Conservation (phyloP, 257 asterid genomes). For the Mitragyna speciosa region DNA sequence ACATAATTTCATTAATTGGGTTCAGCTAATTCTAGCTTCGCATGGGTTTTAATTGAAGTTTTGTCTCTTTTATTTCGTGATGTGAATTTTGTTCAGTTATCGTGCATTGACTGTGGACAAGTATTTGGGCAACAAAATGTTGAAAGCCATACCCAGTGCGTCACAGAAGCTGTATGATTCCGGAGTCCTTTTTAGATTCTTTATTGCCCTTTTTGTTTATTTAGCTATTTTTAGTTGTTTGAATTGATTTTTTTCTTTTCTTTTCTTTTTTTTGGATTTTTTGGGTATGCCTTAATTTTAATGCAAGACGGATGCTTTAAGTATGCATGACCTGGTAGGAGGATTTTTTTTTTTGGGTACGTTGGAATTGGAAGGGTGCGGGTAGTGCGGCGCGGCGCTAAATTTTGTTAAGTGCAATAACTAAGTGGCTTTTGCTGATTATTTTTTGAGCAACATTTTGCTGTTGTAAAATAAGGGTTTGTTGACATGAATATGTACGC, state of each 20-base stretch:
- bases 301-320: no score
- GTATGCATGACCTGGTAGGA: no score
- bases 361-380: no score
- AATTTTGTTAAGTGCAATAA: no score
- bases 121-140: slow-evolving; percentile 66
- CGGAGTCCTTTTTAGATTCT: neutral
- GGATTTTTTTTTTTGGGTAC: no score
- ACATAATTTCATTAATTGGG: neutral
- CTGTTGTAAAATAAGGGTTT: no score
- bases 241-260: no score
- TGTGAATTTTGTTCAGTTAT: slow-evolving; percentile 38
- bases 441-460: neutral
- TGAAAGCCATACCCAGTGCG: slow-evolving; percentile 86
- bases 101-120: slow-evolving; percentile 95
- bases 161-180: slow-evolving; percentile 74
- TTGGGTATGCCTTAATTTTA: no score
- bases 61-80: neutral
- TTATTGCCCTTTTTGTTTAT: neutral
- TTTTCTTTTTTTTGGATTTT: no score
- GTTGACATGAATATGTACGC: neutral
- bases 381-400: no score
- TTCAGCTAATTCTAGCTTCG: neutral
- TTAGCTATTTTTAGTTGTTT: no score
- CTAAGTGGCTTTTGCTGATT: no score
- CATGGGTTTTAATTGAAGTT: neutral